Conservation (phyloP, 106 monocot species). For the Dendrobium huoshanense region DNA sequence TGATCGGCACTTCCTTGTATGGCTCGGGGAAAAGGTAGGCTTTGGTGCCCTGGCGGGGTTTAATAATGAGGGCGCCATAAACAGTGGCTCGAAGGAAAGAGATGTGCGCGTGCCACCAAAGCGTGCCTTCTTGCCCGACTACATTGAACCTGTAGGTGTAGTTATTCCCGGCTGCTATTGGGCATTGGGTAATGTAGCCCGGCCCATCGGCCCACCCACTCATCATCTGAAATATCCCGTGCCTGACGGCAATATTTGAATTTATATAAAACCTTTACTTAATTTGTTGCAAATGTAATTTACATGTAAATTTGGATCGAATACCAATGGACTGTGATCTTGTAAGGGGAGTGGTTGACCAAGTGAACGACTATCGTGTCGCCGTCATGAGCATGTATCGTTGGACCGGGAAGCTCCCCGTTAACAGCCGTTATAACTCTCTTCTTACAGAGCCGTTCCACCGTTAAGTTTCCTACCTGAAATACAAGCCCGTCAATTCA, state of each 20-base stretch:
- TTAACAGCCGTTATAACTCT: constrained; percentile 38
- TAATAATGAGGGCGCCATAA: constrained; percentile 65
- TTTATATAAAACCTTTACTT: too few relatives aligned
- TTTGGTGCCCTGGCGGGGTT: constrained; percentile 20
- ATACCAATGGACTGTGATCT: constrained; percentile 61
- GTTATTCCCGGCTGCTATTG: constrained; percentile 44
- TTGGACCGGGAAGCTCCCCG: constrained; percentile 42
- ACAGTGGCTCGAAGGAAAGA: constrained; percentile 65
- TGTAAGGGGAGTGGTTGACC: constrained; percentile 53
- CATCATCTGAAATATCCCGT: constrained; percentile 65
- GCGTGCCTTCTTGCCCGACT: constrained; percentile 63
- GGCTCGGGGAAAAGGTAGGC: constrained; percentile 65
- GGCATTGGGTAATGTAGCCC: constrained; percentile 70
- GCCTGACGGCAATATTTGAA: constrained; percentile 21
- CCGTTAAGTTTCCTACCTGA: constrained; percentile 25
- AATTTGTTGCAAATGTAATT: too few relatives aligned
- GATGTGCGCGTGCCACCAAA: constrained; percentile 89
- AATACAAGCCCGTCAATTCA: too few relatives aligned
- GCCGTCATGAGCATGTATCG: constrained; percentile 36
- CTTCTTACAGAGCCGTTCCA: constrained; percentile 16
- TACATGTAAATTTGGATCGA: too few relatives aligned
- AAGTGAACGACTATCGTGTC: constrained; percentile 46
- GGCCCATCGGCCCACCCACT: constrained; percentile 79
- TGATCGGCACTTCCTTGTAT: constrained; percentile 43
- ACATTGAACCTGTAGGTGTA: constrained; percentile 75